Percentiles rank a stretch among this genome's conserved stretches.
Conservation (phyloP, 2,329 filamentous ascomycete genomes). For the Phialophora macrospora region DNA sequence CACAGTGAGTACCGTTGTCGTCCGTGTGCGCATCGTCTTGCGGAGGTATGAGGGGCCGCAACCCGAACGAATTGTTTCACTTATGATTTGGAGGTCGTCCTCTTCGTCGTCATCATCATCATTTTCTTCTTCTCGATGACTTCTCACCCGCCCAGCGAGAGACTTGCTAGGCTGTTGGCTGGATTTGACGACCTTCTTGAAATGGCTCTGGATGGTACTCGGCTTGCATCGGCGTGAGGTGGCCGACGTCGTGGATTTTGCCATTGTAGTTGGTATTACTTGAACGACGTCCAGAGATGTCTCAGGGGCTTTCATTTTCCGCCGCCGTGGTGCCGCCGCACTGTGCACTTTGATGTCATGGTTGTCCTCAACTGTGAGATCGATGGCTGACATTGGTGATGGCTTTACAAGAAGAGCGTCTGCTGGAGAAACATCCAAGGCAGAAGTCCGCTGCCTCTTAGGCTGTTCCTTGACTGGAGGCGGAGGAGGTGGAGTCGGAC, state of each 20-base stretch:
- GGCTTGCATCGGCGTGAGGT: background rate
- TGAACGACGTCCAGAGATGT: background rate
- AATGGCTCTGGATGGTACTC: background rate
- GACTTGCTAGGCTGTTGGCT: background rate
- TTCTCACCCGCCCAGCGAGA: background rate
- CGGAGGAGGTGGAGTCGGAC: background rate
- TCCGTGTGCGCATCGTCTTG: conserved; percentile 1
- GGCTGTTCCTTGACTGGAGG: background rate
- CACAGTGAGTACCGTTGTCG: conserved; percentile 13
- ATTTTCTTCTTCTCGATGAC: background rate
- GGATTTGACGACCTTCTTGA: background rate
- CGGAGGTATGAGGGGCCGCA: background rate
- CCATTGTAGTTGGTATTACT: background rate
- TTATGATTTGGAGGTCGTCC: conserved; percentile 17
- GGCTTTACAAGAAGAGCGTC: background rate
- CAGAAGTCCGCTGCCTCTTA: background rate
- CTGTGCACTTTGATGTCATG: background rate
- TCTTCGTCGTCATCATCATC: conserved; percentile 1
- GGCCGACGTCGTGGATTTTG: background rate
- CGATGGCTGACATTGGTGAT: background rate
- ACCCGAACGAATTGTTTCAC: background rate
- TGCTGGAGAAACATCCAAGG: background rate
- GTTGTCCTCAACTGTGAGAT: conserved; percentile 1
- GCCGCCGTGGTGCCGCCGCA: background rate
- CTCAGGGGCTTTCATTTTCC: background rate